These are phyloP conservation scores for Hyaloscypha variabilis DNA, from an alignment of 495 filamentous ascomycete genomes.

Conservation along the genomic window DNA sequence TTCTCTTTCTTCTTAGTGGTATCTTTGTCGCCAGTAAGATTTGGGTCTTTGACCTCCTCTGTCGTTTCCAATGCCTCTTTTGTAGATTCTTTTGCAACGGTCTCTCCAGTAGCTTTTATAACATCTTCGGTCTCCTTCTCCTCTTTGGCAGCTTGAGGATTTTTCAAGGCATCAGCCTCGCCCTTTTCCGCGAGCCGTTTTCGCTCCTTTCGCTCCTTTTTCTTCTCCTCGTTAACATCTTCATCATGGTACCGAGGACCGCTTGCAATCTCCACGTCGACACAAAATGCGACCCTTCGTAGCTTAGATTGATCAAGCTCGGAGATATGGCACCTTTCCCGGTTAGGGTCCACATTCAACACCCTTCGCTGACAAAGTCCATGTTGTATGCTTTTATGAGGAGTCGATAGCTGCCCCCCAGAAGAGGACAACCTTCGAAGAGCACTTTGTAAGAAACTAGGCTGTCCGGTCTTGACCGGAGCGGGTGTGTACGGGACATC, in stretches of 20 bases:
- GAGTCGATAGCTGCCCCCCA: slow-evolving; percentile 46
- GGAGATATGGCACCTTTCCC: slow-evolving; percentile 76
- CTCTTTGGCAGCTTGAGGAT: slow-evolving; percentile 54
- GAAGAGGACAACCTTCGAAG: slow-evolving; percentile 81
- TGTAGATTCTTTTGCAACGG: slow-evolving; percentile 35
- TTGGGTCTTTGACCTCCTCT: slow-evolving; percentile 40
- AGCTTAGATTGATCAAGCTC: slow-evolving; percentile 82
- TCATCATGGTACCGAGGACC: slow-evolving; percentile 58
- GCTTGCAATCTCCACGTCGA: slow-evolving; percentile 92
- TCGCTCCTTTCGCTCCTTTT: slow-evolving; percentile 58
- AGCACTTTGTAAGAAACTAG: slow-evolving; percentile 80
- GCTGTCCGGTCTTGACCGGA: slow-evolving; percentile 63
- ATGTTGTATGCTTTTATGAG: slow-evolving; percentile 46
- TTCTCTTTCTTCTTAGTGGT: slow-evolving; percentile 79
- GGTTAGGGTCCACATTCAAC: slow-evolving; percentile 80
- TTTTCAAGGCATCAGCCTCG: slow-evolving; percentile 69
- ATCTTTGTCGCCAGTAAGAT: slow-evolving; percentile 44
- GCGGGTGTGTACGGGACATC: slow-evolving; percentile 67
- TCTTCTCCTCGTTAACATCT: slow-evolving; percentile 33
- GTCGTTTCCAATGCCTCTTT: slow-evolving; percentile 33
- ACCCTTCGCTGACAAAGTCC: slow-evolving; percentile 73
- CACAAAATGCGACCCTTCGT: slow-evolving; percentile 87
- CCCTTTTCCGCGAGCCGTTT: slow-evolving; percentile 69
- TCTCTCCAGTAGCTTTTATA: slow-evolving; percentile 48
- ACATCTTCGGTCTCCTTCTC: slow-evolving; percentile 58